phyloP scores from a whole-genome alignment of 192 early-diverging fungal genomes.

The Podila clonocystis region DNA sequence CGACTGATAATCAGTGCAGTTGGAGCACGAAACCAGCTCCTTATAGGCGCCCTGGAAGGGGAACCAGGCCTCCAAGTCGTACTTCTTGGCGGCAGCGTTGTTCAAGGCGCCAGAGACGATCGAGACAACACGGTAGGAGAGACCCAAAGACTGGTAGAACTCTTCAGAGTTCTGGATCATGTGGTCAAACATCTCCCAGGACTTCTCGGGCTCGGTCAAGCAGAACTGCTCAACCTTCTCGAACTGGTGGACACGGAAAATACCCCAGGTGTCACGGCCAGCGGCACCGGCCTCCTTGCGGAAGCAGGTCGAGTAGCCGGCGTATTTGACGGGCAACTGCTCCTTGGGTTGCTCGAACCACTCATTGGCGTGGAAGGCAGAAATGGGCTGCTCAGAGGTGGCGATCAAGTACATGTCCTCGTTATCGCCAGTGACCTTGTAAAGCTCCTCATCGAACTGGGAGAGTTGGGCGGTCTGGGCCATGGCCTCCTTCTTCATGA shows the following conservation, averaged over 20 bases:
- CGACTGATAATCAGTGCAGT: slow-evolving; percentile 99
- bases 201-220: slow-evolving; percentile 95
- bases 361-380: slow-evolving; percentile 94
- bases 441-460: slow-evolving; percentile 98
- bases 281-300: slow-evolving; percentile 99
- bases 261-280: slow-evolving; percentile 98
- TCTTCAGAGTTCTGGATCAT: slow-evolving; percentile 94
- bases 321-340: slow-evolving; percentile 94
- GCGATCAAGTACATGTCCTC: slow-evolving; percentile 98
- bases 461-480: slow-evolving; percentile 98
- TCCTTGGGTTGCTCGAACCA: slow-evolving; percentile 93
- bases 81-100: slow-evolving; percentile 99
- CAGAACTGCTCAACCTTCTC: slow-evolving; percentile 99
- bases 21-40: slow-evolving; percentile 98
- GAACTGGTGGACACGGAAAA: slow-evolving; percentile 99
- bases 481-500: slow-evolving; percentile 98
- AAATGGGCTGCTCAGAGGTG: slow-evolving; percentile 98
- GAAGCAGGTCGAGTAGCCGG: slow-evolving; percentile 99
- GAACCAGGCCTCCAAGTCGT: slow-evolving; percentile 99
- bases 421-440: slow-evolving; percentile 86
- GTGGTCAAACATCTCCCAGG: slow-evolving; percentile 98
- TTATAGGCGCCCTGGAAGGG: slow-evolving; percentile 98
- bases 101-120: slow-evolving; percentile 99
- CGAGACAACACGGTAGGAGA: slow-evolving; percentile 94
- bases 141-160: slow-evolving; percentile 93